A percentile compares a stretch with the other conserved stretches of the same genome.
phyloP scores from a whole-genome alignment of 2,329 filamentous ascomycete genomes.

The Xylariaceae sp. region DNA sequence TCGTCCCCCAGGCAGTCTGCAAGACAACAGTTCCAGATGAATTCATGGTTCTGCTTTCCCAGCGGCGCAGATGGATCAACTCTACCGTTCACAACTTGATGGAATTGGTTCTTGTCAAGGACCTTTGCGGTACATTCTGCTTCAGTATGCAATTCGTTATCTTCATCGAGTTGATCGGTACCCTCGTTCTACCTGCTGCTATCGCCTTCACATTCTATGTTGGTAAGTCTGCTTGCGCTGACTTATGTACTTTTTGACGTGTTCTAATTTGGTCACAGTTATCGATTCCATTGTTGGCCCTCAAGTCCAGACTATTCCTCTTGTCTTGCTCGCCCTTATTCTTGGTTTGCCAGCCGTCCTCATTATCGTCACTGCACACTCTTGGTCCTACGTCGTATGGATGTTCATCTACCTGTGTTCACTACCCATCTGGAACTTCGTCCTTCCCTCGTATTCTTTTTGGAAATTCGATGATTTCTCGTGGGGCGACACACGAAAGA shows the following conservation, averaged over 20 bases:
- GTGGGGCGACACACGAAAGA: conserved; percentile 97
- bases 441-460: conserved; percentile 89
- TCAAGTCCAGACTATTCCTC: conserved; percentile 80
- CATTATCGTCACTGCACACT: conserved; percentile 90
- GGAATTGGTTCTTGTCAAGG: conserved; percentile 91
- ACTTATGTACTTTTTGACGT: no score
- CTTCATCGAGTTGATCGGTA: conserved; percentile 91
- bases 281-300: conserved; percentile 77
- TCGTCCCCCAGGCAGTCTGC: conserved; percentile 97
- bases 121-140: conserved; percentile 97
- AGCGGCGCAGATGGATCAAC: conserved; percentile 98
- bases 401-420: conserved; percentile 95
- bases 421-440: conserved; percentile 95
- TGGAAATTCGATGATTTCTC: conserved; percentile 99
- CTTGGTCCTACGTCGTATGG: conserved; percentile 88
- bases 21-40: conserved; percentile 94
- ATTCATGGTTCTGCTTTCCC: conserved; percentile 88
- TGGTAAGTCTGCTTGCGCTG: conserved; percentile 53
- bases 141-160: conserved; percentile 99
- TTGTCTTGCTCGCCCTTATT: conserved; percentile 84
- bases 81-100: conserved; percentile 98
- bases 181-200: conserved; percentile 88
- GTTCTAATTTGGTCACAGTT: conserved; percentile 47
- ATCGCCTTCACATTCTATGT: conserved; percentile 98
- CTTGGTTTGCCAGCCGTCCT: conserved; percentile 88